These are phyloP conservation scores for Metschnikowia lochheadii DNA, from an alignment of 805 yeast genomes.

Conservation along the genomic window DNA sequence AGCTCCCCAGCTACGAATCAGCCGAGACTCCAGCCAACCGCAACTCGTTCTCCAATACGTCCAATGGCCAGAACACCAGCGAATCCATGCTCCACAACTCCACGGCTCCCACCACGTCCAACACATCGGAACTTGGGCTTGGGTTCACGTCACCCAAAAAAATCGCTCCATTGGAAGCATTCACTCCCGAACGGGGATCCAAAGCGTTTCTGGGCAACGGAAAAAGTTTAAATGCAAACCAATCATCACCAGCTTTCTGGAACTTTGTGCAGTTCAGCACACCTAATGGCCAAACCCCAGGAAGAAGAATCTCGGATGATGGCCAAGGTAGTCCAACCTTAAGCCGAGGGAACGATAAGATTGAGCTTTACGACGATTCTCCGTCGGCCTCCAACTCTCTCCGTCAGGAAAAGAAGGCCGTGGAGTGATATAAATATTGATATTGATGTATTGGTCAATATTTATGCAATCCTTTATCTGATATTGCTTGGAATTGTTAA, in stretches of 20 bases:
- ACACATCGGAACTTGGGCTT: slow-evolving; percentile 32
- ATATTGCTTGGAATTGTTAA: no score
- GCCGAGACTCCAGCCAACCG: neutral
- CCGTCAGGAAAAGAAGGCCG: neutral
- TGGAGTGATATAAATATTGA: no score
- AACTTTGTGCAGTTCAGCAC: slow-evolving; percentile 75
- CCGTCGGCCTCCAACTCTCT: slow-evolving; percentile 6
- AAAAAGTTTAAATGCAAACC: slow-evolving; percentile 37
- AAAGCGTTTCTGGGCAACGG: slow-evolving; percentile 19
- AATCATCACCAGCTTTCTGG: slow-evolving; percentile 90
- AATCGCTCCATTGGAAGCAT: slow-evolving; percentile 39
- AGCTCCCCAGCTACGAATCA: neutral
- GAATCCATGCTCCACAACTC: slow-evolving; percentile 16
- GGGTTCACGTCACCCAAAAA: slow-evolving; percentile 42
- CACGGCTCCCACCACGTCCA: slow-evolving; percentile 25
- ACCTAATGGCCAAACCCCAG: slow-evolving; percentile 43
- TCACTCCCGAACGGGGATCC: slow-evolving; percentile 42
- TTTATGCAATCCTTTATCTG: no score
- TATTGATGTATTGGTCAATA: no score
- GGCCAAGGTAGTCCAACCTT: slow-evolving; percentile 40
- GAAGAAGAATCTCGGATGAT: slow-evolving; percentile 36
- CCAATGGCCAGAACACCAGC: slow-evolving; percentile 13
- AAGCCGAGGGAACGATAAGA: slow-evolving; percentile 18
- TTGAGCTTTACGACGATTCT: slow-evolving; percentile 9
- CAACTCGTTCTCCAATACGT: slow-evolving; percentile 12